Evolutionary conservation across 352 stramenopile genomes (phyloP).

Genomic region (Phytophthora niederhauseri): DNA sequence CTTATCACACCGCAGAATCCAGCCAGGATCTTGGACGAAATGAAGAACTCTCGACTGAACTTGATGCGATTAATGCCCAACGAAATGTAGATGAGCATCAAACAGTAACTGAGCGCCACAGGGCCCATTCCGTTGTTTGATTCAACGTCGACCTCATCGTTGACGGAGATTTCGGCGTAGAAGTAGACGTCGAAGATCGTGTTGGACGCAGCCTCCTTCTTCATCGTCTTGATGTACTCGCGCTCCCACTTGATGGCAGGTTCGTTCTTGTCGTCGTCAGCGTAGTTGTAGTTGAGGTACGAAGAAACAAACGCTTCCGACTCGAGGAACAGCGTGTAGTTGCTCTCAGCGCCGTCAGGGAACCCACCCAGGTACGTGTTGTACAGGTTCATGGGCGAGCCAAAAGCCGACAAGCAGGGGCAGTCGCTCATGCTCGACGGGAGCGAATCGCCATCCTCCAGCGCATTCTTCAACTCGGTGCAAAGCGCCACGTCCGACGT

Average conservation of each 20-base stretch:
- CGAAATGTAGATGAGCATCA: constrained; percentile 77
- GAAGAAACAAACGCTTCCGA: constrained; percentile 55
- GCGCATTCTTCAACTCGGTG: constrained; percentile 41
- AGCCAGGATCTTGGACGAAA: constrained; percentile 62
- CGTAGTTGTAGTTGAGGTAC: constrained; percentile 69
- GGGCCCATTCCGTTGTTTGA: constrained; percentile 55
- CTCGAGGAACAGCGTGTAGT: constrained; percentile 57
- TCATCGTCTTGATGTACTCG: constrained; percentile 61
- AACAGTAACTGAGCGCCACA: constrained; percentile 54
- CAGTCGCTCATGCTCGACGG: constrained; percentile 65
- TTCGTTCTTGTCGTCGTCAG: constrained; percentile 51
- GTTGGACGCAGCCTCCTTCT: constrained; percentile 46
- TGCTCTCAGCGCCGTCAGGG: constrained; percentile 50
- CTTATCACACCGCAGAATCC: constrained; percentile 66
- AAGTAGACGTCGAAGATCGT: constrained; percentile 62
- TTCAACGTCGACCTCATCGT: constrained; percentile 65
- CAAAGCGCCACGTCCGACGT: constrained; percentile 59
- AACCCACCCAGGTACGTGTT: constrained; percentile 68
- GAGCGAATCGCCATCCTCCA: constrained; percentile 45
- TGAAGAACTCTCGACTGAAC: constrained; percentile 52
- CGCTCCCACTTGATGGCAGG: constrained; percentile 62
- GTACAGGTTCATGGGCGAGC: constrained; percentile 75
- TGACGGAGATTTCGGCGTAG: constrained; percentile 61
- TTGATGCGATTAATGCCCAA: constrained; percentile 70
- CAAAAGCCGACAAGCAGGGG: constrained; percentile 63